Base-by-base conservation (phyloP, 352 stramenopile species). In the Phytopythium ostracodes region DNA sequence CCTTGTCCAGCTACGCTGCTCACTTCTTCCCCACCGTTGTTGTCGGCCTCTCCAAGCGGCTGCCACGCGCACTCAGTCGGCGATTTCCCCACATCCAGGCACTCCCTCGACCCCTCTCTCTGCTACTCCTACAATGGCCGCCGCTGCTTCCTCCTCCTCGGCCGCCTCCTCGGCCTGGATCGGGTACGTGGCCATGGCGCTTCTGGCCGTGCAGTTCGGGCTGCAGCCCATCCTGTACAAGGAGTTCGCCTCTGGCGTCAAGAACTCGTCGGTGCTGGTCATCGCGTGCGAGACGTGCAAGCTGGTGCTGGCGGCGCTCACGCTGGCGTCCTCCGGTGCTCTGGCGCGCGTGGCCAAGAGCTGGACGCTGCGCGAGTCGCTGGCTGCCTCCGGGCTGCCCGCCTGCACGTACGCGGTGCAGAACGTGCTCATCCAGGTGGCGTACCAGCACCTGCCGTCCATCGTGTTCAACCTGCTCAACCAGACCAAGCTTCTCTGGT, bases 401-500 rank as follows among this genome's bases (percentile, higher is more conserved):
- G 87, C 87, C 22, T 91, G 79, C 67, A 92, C 84, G 29, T 95
- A 95, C 70, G 84, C 84, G n/a, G 67, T 94, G 60, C 87, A 95
- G 70, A 95, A 95, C 56, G 77, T 94, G 62, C 76, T 93, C n/a
- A 87, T 94, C 58, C 85, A 94, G 62, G 60, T 89, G 18, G 74
- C 87, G 52, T 92, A 91, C 66, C 87, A 95, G 70, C 69, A 94
- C 67, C 64, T 94, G 51, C 80, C 83, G 55, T 87, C 87, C 36
- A 88, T 94, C 52, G 73, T 92, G 29, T 94, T 94, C 65, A 95
- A 94, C 69, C 71, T 95, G 44, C 77, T 95, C 44, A 95, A 95
- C 74, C 87, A 95, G 75, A 94, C 84, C 68, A 95, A 95, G 67
- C 66, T 95, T 29, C 68, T 95, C 25, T 94, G 76, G 57, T 90